A percentile compares a stretch with the other conserved stretches of the same genome.
These are phyloP conservation scores for Nothomitra cinnamomea DNA, from an alignment of 2,329 filamentous ascomycete genomes.

Conservation along the genomic window DNA sequence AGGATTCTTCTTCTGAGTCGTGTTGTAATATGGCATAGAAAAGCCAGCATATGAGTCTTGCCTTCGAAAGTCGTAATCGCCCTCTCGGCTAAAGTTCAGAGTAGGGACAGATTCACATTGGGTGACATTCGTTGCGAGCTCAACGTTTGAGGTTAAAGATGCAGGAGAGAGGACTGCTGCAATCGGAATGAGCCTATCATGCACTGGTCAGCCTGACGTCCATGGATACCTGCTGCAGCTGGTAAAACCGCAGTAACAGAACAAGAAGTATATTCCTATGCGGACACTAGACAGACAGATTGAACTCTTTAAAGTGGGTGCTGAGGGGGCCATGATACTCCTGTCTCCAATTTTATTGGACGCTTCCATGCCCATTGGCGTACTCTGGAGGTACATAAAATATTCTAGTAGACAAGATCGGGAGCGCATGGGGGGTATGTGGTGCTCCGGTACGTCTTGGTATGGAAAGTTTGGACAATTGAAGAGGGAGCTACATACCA, in stretches of 20 bases:
- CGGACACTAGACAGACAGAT: too few relatives aligned
- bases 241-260: too few relatives aligned
- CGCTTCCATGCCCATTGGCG: too few relatives aligned
- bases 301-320: too few relatives aligned
- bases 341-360: too few relatives aligned
- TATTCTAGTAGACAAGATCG: too few relatives aligned
- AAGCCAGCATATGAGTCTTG: constrained; percentile 11
- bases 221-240: too few relatives aligned
- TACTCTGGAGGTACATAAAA: too few relatives aligned
- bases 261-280: too few relatives aligned
- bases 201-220: not conserved
- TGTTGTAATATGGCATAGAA: constrained; percentile 21
- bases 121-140: constrained; percentile 13
- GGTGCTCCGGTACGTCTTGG: not conserved
- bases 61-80: constrained; percentile 18
- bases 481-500: constrained; percentile 14
- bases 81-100: constrained; percentile 19
- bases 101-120: constrained; percentile 16
- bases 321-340: too few relatives aligned
- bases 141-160: constrained; percentile 19
- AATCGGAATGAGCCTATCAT: constrained; percentile 19
- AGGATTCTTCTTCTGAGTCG: constrained; percentile 15
- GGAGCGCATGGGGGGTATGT: too few relatives aligned
- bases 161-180: constrained; percentile 22
- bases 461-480: not conserved